A percentile compares a stretch with the other conserved stretches of the same genome.
These are phyloP conservation scores for Sedum album DNA, from an alignment of 164 flowering plant species.

Conservation along the genomic window DNA sequence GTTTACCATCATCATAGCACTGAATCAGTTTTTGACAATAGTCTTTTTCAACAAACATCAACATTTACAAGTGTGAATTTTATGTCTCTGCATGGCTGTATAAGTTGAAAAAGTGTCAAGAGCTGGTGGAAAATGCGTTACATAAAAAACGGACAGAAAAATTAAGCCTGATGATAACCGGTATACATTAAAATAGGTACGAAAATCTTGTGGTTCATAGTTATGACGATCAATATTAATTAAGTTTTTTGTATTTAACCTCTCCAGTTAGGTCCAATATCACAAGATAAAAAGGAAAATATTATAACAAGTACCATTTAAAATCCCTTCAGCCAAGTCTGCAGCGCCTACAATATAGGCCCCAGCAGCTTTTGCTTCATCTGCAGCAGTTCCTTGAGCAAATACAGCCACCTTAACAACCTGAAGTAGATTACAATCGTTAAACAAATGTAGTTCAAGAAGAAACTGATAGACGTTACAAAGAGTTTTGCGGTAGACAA, in stretches of 20 bases:
- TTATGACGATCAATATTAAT: background rate
- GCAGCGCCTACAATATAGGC: conserved; percentile 90
- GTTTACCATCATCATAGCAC: conserved; percentile 3
- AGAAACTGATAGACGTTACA: background rate
- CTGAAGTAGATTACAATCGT: conserved; percentile 24
- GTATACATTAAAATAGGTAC: background rate
- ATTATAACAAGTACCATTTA: conserved; percentile 36
- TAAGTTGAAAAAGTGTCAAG: background rate
- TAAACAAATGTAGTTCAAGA: background rate
- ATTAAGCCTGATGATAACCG: background rate
- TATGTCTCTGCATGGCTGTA: background rate
- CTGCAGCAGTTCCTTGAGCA: conserved; percentile 90
- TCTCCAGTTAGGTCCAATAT: background rate
- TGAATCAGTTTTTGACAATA: background rate
- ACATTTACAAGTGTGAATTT: background rate
- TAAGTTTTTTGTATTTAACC: background rate
- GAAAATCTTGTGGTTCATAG: background rate
- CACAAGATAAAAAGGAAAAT: background rate
- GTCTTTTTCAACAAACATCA: background rate
- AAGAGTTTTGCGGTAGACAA: background rate
- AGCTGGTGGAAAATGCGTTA: background rate
- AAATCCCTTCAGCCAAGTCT: conserved; percentile 76
- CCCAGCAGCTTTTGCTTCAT: conserved; percentile 92
- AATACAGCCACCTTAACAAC: conserved; percentile 71
- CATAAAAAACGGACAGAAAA: background rate